Conservation (phyloP, 768 basidiomycete genomes). For the Mycena vulgaris region DNA sequence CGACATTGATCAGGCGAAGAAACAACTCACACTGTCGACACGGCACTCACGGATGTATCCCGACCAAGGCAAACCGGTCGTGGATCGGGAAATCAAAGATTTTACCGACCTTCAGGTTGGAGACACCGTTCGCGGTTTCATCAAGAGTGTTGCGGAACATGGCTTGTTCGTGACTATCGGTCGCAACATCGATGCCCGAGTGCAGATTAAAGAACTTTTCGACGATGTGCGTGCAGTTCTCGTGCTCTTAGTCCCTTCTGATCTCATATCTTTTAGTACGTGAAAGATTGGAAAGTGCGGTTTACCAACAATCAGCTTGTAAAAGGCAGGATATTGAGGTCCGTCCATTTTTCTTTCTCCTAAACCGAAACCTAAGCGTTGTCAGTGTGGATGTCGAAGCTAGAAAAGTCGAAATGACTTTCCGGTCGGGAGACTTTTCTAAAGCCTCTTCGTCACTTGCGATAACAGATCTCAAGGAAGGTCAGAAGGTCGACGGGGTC, state of each 20-base stretch:
- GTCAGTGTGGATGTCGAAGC: conserved; percentile 78
- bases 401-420: conserved; percentile 92
- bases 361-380: conserved; percentile 5
- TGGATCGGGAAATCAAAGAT: conserved; percentile 78
- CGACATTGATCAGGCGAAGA: conserved; percentile 74
- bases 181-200: conserved; percentile 87
- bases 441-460: conserved; percentile 56
- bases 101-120: conserved; percentile 79
- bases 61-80: conserved; percentile 61
- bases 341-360: not conserved
- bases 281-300: conserved; percentile 94
- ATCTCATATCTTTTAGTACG: conserved; percentile 70
- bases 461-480: conserved; percentile 75
- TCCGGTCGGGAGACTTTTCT: conserved; percentile 76
- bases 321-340: conserved; percentile 89
- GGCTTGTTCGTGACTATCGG: conserved; percentile 93
- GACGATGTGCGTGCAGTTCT: conserved; percentile 75
- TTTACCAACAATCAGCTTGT: conserved; percentile 89
- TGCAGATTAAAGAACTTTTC: conserved; percentile 95
- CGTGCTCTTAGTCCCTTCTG: conserved; percentile 4
- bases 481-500: conserved; percentile 67
- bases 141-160: conserved; percentile 89
- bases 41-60: conserved; percentile 80
- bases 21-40: conserved; percentile 85
- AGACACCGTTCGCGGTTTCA: conserved; percentile 86